A percentile compares a stretch with the other conserved stretches of the same genome.
phyloP scores from a whole-genome alignment of 164 flowering plant genomes.

The Buxus sempervirens region DNA sequence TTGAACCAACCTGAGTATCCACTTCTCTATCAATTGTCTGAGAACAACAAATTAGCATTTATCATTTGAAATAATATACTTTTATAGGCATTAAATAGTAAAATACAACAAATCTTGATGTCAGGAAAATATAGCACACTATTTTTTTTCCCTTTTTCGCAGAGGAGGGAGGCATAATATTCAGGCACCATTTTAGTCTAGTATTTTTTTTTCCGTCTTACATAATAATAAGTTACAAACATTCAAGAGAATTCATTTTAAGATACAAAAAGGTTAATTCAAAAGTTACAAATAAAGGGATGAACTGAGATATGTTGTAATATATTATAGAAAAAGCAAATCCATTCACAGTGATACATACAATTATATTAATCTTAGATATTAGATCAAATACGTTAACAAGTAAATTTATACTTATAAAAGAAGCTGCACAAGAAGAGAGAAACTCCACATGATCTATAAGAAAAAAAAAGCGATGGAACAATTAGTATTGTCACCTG shows the following conservation, averaged over 20 bases:
- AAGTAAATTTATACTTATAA: no score
- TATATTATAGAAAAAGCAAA: no score
- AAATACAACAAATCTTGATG: neutral
- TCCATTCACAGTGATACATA: no score
- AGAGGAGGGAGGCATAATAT: neutral
- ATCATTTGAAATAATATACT: no score
- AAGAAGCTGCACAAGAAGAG: neutral
- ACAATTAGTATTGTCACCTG: neutral
- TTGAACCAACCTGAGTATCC: conserved; percentile 10
- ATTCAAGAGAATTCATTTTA: neutral
- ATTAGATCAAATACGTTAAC: neutral
- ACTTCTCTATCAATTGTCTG: conserved; percentile 18
- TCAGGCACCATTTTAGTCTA: neutral
- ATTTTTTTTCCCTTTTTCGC: no score
- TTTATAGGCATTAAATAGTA: neutral
- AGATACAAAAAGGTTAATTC: neutral
- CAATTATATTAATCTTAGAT: no score
- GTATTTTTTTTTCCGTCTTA: no score
- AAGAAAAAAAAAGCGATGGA: neutral
- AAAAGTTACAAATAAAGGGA: no score
- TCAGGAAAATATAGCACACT: neutral
- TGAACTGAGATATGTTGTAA: neutral
- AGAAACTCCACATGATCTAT: neutral
- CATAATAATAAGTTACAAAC: neutral
- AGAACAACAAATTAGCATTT: neutral